Evolutionary conservation across 306 rosid genomes (phyloP), one percentile per base, ranked within the genome.

Genomic region (Pueraria montana): DNA sequence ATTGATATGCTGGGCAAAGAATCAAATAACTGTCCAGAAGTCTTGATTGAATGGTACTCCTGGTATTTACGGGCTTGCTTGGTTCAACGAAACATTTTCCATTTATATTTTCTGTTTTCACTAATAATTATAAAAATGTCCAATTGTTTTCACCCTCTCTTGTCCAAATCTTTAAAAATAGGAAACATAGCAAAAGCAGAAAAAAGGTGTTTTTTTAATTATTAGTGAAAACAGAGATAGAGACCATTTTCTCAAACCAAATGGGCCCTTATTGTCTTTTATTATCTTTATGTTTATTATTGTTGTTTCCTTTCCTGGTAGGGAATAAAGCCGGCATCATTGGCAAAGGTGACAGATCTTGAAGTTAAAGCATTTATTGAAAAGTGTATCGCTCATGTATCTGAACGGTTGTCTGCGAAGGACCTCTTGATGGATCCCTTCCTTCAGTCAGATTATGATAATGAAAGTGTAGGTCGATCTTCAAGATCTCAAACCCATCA

Each of bases 291-390:
- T 43, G 59, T 56, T 80, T 84, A 42, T 74, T 12, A 27, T 61
- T 76, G 36, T 32, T 80, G 38, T 80, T 86, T 79, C 74, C 48
- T 84, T 80, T 59, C 53, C 82, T 91, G 85, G 87, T 77, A 96
- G 99, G 99, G 99, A 81, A 87, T 88, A 82, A 96, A 92, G 87
- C 98, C 98, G 32, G 97, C 97, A 32, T 96, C 98, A 38, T 77
- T 96, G 87, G 93, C 91, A 43, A 96, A 91, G 87, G 98, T 96
- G 36, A 78, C 84, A 50, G 86, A 96, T 85, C 88, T 86, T 58
- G 83, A 84, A 76, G 91, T 96, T 69, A 94, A 46, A 86, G 88
- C 91, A 80, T 94, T 96, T 82, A 92, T 96, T 24, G 97, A 90
- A 77, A 96, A 94, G 83, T 96, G 99, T 86, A 90, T 91, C 40